Evolutionary conservation across 345 rosid species (phyloP).

Genomic region (Eutrema yunnanense): DNA sequence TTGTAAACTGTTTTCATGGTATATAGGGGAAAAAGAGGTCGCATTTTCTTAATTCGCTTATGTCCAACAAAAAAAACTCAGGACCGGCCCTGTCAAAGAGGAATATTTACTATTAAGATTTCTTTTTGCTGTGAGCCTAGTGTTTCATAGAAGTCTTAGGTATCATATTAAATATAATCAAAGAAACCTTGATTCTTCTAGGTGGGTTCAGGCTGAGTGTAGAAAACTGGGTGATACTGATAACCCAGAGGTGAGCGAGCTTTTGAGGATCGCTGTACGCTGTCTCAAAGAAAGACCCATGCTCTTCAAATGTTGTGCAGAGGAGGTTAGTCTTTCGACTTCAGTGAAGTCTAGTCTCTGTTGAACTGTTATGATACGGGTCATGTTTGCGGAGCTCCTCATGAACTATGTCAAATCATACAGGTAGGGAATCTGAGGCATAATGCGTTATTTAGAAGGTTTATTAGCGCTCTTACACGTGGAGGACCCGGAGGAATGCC

Average conservation of each 20-base stretch:
- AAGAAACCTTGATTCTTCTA: slow-evolving; percentile 28
- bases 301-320: slow-evolving; percentile 98
- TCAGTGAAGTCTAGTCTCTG: neutral
- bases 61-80: neutral
- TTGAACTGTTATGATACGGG: neutral
- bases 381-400: neutral
- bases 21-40: neutral
- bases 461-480: slow-evolving; percentile 97
- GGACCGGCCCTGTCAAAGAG: neutral
- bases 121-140: neutral
- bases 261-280: slow-evolving; percentile 70
- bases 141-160: neutral
- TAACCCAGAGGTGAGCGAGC: slow-evolving; percentile 89
- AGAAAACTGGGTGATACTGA: slow-evolving; percentile 89
- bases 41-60: no score
- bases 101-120: neutral
- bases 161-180: neutral
- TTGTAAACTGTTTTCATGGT: neutral
- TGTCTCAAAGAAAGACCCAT: slow-evolving; percentile 95
- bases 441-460: slow-evolving; percentile 92
- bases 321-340: slow-evolving; percentile 61
- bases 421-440: slow-evolving; percentile 99
- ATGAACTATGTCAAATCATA: slow-evolving; percentile 2
- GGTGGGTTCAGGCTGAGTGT: slow-evolving; percentile 99
- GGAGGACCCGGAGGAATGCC: slow-evolving; percentile 99